These are phyloP conservation scores for Rhizophora mangle DNA, from an alignment of 345 rosid species.

Conservation along the genomic window DNA sequence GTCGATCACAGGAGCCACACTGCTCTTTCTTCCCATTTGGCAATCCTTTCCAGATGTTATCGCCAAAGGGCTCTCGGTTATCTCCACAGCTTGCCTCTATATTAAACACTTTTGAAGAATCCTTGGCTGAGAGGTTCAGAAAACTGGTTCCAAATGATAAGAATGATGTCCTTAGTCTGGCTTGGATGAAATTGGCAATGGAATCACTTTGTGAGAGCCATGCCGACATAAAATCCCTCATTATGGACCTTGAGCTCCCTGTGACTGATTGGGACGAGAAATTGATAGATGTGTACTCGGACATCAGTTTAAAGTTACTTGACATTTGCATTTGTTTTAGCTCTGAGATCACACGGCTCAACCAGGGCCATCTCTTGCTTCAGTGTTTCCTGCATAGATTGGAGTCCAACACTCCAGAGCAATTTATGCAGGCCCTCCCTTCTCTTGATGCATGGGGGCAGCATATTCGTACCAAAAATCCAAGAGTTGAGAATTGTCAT, in stretches of 20 bases:
- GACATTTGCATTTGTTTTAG: slow-evolving; percentile 76
- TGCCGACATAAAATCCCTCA: slow-evolving; percentile 53
- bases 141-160: slow-evolving; percentile 62
- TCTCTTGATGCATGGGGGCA: slow-evolving; percentile 77
- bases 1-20: slow-evolving; percentile 74
- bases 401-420: slow-evolving; percentile 48
- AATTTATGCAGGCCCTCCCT: slow-evolving; percentile 49
- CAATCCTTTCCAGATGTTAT: slow-evolving; percentile 76
- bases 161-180: slow-evolving; percentile 56
- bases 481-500: slow-evolving; percentile 55
- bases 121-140: slow-evolving; percentile 56
- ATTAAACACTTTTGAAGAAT: slow-evolving; percentile 54
- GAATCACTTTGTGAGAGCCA: slow-evolving; percentile 76
- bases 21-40: slow-evolving; percentile 77
- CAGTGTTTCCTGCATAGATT: slow-evolving; percentile 61
- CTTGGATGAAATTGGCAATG: slow-evolving; percentile 91
- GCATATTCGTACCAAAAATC: slow-evolving; percentile 56
- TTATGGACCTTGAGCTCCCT: slow-evolving; percentile 76
- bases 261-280: slow-evolving; percentile 85
- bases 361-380: slow-evolving; percentile 76
- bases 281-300: slow-evolving; percentile 86
- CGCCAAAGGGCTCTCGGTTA: slow-evolving; percentile 68
- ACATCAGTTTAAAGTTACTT: slow-evolving; percentile 78
- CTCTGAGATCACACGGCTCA: slow-evolving; percentile 71
- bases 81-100: slow-evolving; percentile 47